Conservation (phyloP, 139 green algal species). For the Marvania coccoides region DNA sequence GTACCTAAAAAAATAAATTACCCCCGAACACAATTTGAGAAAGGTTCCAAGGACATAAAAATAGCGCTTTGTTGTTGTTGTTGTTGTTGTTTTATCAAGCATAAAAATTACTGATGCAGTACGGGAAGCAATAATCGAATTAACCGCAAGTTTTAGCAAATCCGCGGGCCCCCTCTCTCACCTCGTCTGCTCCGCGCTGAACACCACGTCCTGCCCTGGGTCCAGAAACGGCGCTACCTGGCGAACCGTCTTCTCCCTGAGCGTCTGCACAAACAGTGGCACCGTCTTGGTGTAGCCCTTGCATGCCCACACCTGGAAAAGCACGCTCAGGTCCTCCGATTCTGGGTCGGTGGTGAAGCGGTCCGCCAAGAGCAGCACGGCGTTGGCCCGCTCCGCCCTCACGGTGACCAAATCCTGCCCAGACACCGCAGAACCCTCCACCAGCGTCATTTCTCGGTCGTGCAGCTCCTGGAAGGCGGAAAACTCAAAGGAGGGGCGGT, state of each 20-base stretch:
- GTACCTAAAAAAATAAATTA: too few species aligned
- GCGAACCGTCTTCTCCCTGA: slow-evolving; percentile 37
- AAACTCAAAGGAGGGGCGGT: slow-evolving; percentile 60
- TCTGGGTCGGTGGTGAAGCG: slow-evolving; percentile 50
- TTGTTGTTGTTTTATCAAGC: too few species aligned
- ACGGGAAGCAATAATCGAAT: too few species aligned
- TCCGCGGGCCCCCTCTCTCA: too few species aligned
- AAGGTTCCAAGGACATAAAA: too few species aligned
- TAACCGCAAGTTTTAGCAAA: too few species aligned
- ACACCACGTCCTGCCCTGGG: slow-evolving; percentile 52
- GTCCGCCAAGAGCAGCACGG: slow-evolving; percentile 63
- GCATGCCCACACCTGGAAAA: slow-evolving; percentile 77
- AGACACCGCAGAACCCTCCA: slow-evolving; percentile 61
- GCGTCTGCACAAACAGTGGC: slow-evolving; percentile 72
- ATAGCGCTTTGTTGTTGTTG: too few species aligned
- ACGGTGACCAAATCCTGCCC: slow-evolving; percentile 50
- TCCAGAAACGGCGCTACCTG: slow-evolving; percentile 70
- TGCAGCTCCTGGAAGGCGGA: slow-evolving; percentile 74
- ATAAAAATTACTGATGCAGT: too few species aligned
- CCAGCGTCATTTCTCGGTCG: slow-evolving; percentile 56
- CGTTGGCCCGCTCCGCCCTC: slow-evolving; percentile 32
- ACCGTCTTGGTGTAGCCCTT: slow-evolving; percentile 74
- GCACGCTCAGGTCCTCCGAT: slow-evolving; percentile 64
- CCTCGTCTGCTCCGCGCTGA: slow-evolving; percentile 60
- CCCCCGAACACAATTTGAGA: too few species aligned